Base-by-base conservation (phyloP, 225 moss, liverwort and hornwort species). In the Climacium dendroides region DNA sequence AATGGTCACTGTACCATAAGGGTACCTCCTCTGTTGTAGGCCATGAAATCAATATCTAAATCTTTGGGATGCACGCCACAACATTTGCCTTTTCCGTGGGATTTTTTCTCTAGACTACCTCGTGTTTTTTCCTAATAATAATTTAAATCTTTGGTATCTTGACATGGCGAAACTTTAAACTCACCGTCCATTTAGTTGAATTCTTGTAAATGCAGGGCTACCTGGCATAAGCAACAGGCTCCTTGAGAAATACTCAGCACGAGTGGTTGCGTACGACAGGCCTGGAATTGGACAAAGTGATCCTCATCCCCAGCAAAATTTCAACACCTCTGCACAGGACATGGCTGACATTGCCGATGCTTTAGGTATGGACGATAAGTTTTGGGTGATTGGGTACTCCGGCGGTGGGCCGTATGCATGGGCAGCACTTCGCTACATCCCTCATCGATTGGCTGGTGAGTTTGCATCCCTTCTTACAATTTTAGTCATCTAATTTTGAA, bases 241-340 rank as follows among this genome's bases (percentile, higher is more conserved):
- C 14, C 93, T 97, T 39, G 87, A 95, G 81, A 94, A 95, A 79
- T 95, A 93, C 77, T 90, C 90, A 83, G 93, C 93, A 26, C 96
- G 96, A 43, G 90, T 96, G 48, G 85, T 97, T 71, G 87, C 95
- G 19, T 96, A 93, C 75, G 97, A 97, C 84, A 90, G 97, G 81
- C 97, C 97, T 64, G 97, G 97, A 71, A 89, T 95, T 83, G 97
- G 97, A 58, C 96, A 97, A 84, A 97, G 97, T 81, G 97, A 97
- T 69, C 94, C 93, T 85, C 94, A 97, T 76, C 87, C 81, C 7
- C 84, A 90, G 71, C 91, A 92, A 85, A 95, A 73, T 80, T 93
- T 89, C 63, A 93, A 94, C 82, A 93, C 95, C 13, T 92, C 95
- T 65, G 97, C 96, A 28, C 94, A 92, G 89, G 97, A 97, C 71